Percentiles rank a stretch among this genome's conserved stretches.
Evolutionary conservation across 805 yeast genomes (phyloP).

Genomic region (Tetrapisispora nanseiensis): DNA sequence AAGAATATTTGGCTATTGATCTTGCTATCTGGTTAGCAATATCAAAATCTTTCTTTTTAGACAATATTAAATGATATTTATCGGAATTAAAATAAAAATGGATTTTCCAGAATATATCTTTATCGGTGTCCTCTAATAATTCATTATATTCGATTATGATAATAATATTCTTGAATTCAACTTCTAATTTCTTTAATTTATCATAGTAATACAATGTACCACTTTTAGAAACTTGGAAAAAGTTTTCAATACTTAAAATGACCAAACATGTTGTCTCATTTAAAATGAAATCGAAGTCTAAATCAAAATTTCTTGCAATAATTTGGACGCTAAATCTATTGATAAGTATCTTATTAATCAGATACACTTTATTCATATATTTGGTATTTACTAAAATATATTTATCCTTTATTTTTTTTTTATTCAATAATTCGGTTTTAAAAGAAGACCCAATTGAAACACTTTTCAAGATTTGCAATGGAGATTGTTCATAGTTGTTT

Average conservation of each 20-base stretch:
- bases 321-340: slow-evolving; percentile 5
- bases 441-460: too few species aligned
- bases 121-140: slow-evolving; percentile 8
- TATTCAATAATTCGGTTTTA: neutral
- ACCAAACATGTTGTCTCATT: slow-evolving; percentile 13
- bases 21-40: neutral
- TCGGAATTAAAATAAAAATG: slow-evolving; percentile 8
- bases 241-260: slow-evolving; percentile 11
- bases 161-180: slow-evolving; percentile 12
- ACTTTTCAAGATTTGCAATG: too few species aligned
- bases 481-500: neutral
- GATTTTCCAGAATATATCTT: slow-evolving; percentile 20
- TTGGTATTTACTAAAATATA: slow-evolving; percentile 9
- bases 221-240: slow-evolving; percentile 12
- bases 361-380: slow-evolving; percentile 7
- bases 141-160: slow-evolving; percentile 12
- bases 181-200: slow-evolving; percentile 4
- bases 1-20: neutral
- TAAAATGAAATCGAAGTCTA: slow-evolving; percentile 15
- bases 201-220: slow-evolving; percentile 10
- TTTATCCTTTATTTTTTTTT: neutral
- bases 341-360: slow-evolving; percentile 5
- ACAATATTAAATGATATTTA: slow-evolving; percentile 1
- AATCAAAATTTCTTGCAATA: slow-evolving; percentile 8
- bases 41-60: neutral